phyloP scores from a whole-genome alignment of 2,329 filamentous ascomycete species.

The Fusarium continuum region DNA sequence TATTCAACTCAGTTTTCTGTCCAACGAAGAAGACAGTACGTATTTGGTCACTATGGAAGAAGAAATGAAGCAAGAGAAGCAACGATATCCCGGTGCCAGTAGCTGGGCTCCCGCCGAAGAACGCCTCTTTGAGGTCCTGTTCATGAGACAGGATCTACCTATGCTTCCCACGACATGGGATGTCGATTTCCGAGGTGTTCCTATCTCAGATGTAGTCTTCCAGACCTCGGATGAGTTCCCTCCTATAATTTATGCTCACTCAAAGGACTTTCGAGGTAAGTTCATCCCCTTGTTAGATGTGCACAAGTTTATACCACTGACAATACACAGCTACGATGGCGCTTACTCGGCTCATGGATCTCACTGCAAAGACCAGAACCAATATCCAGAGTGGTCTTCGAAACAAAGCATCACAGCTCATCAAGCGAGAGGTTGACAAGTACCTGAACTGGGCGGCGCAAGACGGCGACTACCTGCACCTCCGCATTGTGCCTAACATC shows the following conservation, averaged over 20 bases:
- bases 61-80: slow-evolving; percentile 57
- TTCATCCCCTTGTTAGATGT: background rate
- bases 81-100: slow-evolving; percentile 53
- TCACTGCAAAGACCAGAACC: slow-evolving; percentile 50
- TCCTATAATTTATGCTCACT: slow-evolving; percentile 52
- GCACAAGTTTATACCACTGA: slow-evolving; percentile 24
- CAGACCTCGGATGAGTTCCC: slow-evolving; percentile 43
- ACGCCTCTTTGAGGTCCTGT: slow-evolving; percentile 54
- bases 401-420: slow-evolving; percentile 45
- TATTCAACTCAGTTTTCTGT: slow-evolving; percentile 4
- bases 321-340: slow-evolving; percentile 50
- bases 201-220: slow-evolving; percentile 51
- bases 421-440: slow-evolving; percentile 49
- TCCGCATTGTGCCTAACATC: slow-evolving; percentile 52
- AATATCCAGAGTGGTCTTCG: slow-evolving; percentile 49
- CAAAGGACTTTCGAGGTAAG: slow-evolving; percentile 51
- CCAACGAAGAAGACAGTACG: slow-evolving; percentile 10
- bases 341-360: slow-evolving; percentile 52
- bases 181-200: slow-evolving; percentile 53
- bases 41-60: slow-evolving; percentile 26
- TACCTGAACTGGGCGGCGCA: slow-evolving; percentile 55
- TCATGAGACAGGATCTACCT: slow-evolving; percentile 52
- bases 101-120: slow-evolving; percentile 63
- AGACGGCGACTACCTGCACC: slow-evolving; percentile 50
- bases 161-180: slow-evolving; percentile 54